A percentile compares a stretch with the other conserved stretches of the same genome.
phyloP scores from a whole-genome alignment of 768 basidiomycete species.

The Royoungia palumana region DNA sequence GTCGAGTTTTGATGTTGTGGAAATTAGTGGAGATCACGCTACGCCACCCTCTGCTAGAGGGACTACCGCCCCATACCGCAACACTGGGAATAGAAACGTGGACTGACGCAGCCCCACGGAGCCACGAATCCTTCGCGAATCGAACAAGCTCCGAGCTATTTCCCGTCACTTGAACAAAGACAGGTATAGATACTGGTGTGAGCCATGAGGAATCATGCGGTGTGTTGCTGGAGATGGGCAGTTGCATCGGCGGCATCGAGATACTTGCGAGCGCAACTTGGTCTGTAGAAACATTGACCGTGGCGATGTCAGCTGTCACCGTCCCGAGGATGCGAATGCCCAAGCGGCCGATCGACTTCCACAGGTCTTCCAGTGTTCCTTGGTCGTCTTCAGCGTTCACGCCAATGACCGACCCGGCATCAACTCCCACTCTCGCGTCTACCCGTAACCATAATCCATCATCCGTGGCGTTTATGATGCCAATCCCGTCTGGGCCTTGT shows the following conservation, averaged over 20 bases:
- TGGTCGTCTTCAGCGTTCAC: slow-evolving; percentile 47
- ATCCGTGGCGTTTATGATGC: slow-evolving; percentile 61
- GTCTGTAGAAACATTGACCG: slow-evolving; percentile 47
- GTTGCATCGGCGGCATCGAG: slow-evolving; percentile 45
- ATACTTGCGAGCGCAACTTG: slow-evolving; percentile 44
- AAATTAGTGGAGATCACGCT: slow-evolving; percentile 37
- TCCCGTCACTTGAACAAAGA: slow-evolving; percentile 52
- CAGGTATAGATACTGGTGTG: slow-evolving; percentile 46
- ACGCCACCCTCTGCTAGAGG: slow-evolving; percentile 46
- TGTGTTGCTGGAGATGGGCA: slow-evolving; percentile 46
- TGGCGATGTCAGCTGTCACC: slow-evolving; percentile 54
- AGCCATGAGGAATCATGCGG: slow-evolving; percentile 53
- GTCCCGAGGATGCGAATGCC: slow-evolving; percentile 54
- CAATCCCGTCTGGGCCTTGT: slow-evolving; percentile 56
- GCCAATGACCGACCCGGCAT: slow-evolving; percentile 60
- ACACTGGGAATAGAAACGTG: slow-evolving; percentile 42
- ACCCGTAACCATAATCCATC: slow-evolving; percentile 61
- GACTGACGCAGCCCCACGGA: slow-evolving; percentile 45
- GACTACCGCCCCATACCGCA: slow-evolving; percentile 49
- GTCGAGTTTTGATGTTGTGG: slow-evolving; percentile 40
- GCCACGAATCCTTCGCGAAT: slow-evolving; percentile 62
- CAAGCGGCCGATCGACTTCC: slow-evolving; percentile 70
- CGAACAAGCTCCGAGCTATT: slow-evolving; percentile 45
- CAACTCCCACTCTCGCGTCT: slow-evolving; percentile 57
- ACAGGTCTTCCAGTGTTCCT: slow-evolving; percentile 42